phyloP scores from a whole-genome alignment of 192 early-diverging fungal species.

The Dissophora ornata region DNA sequence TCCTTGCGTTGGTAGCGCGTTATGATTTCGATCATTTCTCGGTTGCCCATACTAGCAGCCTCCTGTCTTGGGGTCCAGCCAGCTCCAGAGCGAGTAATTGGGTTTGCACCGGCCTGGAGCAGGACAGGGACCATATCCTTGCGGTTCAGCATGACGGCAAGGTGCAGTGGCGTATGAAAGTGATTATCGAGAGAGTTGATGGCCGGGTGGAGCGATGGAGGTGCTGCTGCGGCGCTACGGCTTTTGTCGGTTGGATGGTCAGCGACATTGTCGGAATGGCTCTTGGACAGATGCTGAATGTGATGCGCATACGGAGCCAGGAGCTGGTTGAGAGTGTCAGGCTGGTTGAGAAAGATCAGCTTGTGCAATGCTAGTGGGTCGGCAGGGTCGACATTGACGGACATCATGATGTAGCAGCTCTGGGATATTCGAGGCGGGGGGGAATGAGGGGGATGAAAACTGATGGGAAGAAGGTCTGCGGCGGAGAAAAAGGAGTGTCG shows the following conservation, averaged over 20 bases:
- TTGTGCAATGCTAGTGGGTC: conserved; percentile 48
- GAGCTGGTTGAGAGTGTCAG: conserved; percentile 43
- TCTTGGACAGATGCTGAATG: neutral
- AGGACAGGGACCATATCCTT: conserved; percentile 35
- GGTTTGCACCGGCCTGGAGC: conserved; percentile 43
- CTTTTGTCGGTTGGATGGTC: neutral
- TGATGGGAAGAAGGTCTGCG: neutral
- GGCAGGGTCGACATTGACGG: conserved; percentile 27
- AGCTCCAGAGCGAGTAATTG: conserved; percentile 41
- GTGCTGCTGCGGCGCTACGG: too few species aligned
- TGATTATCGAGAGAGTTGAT: conserved; percentile 47
- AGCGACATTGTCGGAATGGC: neutral
- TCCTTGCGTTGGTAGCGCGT: conserved; percentile 42
- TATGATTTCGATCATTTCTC: conserved; percentile 42
- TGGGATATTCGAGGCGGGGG: too few species aligned
- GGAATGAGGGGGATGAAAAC: neutral
- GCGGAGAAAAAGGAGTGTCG: too few species aligned
- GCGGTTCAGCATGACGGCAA: conserved; percentile 50
- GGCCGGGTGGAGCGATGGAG: conserved; percentile 10
- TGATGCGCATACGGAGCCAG: conserved; percentile 37
- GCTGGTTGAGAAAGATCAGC: conserved; percentile 43
- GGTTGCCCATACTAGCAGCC: conserved; percentile 36
- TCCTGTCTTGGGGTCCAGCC: conserved; percentile 51
- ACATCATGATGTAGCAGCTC: conserved; percentile 10
- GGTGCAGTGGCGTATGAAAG: conserved; percentile 40